phyloP scores from a whole-genome alignment of 345 rosid species.

The Schrenkiella parvula region DNA sequence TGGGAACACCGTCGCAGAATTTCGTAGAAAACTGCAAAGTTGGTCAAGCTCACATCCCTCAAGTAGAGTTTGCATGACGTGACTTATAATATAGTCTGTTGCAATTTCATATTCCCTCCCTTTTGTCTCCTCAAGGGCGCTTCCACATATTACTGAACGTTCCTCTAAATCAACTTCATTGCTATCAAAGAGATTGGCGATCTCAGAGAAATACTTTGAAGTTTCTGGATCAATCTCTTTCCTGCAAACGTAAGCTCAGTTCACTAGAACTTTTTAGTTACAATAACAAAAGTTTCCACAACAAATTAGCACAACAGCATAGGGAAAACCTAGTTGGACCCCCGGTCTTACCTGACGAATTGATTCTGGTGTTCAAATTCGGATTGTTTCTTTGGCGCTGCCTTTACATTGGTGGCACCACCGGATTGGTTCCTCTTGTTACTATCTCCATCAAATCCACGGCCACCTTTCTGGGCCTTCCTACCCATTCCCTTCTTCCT shows the following conservation, averaged over 20 bases:
- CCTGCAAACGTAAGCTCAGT: constrained; percentile 38
- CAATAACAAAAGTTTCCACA: not conserved
- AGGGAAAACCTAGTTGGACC: too few species aligned
- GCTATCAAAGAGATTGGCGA: constrained; percentile 77
- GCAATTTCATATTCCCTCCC: constrained; percentile 85
- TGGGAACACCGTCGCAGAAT: constrained; percentile 61
- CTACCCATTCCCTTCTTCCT: constrained; percentile 45
- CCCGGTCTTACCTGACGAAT: constrained; percentile 48
- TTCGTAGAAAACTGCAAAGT: constrained; percentile 71
- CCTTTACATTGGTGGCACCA: constrained; percentile 10
- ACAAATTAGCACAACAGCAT: not conserved
- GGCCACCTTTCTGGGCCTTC: constrained; percentile 45
- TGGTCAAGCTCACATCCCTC: constrained; percentile 84
- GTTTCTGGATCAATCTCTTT: constrained; percentile 85
- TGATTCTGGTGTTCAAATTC: constrained; percentile 44
- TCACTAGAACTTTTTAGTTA: not conserved
- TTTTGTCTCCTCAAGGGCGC: constrained; percentile 80
- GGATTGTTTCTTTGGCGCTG: constrained; percentile 38
- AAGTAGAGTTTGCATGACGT: constrained; percentile 73
- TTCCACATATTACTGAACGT: constrained; percentile 60
- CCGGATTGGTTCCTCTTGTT: constrained; percentile 36
- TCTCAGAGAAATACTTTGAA: constrained; percentile 72
- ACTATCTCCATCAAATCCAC: constrained; percentile 45
- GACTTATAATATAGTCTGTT: constrained; percentile 87
- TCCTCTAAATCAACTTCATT: constrained; percentile 71